These are phyloP conservation scores for Hordeum vulgare DNA, from an alignment of 176 grass and related monocot genomes.

Conservation along the genomic window MorexV3_pseudomolecules_assembly NC_058521.1:558272064-558272563, in stretches of 20 bases:
- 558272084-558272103: background rate
- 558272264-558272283: background rate
- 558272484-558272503: background rate
- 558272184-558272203: background rate
- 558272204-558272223: background rate
- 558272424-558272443: background rate
- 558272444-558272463: background rate
- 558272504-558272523: background rate
- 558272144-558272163: background rate
- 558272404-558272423: background rate
- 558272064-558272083: background rate
- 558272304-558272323: no score
- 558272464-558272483: background rate
- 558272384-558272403: background rate
- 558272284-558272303: no score
- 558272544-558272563: conserved; percentile 5
- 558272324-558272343: no score
- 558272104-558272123: background rate
- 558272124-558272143: background rate
- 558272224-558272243: background rate
- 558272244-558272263: background rate
- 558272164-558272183: background rate
- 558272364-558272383: no score
- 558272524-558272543: conserved; percentile 23
- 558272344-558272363: no score